Percentiles rank a stretch among this genome's conserved stretches.
Conservation (phyloP, 371 early-diverging fungal genomes). For the Mucor circinelloides region DNA sequence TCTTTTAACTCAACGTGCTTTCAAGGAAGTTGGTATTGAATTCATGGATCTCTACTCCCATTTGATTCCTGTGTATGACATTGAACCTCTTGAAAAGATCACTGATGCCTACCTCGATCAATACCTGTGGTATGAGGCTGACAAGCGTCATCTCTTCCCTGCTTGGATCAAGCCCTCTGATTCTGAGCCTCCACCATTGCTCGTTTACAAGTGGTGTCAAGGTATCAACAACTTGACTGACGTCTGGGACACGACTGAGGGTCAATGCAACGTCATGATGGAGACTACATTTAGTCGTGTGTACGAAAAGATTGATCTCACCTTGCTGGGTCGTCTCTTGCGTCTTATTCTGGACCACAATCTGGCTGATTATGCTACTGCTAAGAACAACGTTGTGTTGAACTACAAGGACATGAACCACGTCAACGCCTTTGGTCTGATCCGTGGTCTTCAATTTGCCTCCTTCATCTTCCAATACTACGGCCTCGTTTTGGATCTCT, state of each 20-base stretch:
- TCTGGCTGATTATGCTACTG: conserved; percentile 98
- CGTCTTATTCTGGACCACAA: conserved; percentile 97
- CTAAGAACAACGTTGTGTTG: conserved; percentile 96
- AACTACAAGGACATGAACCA: conserved; percentile 99
- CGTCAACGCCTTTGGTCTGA: conserved; percentile 95
- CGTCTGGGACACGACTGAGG: conserved; percentile 92
- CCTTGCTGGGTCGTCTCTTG: conserved; percentile 93
- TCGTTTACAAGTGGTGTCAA: conserved; percentile 98
- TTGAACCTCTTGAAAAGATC: conserved; percentile 98
- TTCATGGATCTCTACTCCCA: conserved; percentile 98
- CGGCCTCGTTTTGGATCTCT: conserved; percentile 93
- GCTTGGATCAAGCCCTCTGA: conserved; percentile 98
- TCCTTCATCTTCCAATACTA: conserved; percentile 98
- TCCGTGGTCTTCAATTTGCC: conserved; percentile 98
- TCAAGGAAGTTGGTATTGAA: conserved; percentile 99
- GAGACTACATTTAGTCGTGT: conserved; percentile 91
- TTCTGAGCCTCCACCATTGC: conserved; percentile 94
- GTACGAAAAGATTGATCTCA: conserved; percentile 97
- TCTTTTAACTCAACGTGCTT: conserved; percentile 96
- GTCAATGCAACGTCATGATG: conserved; percentile 95
- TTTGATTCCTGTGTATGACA: conserved; percentile 95
- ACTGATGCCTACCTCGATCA: conserved; percentile 99
- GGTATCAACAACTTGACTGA: conserved; percentile 95
- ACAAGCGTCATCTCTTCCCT: conserved; percentile 87
- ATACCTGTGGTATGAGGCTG: conserved; percentile 98